Base-by-base conservation (phyloP, 2,329 filamentous ascomycete genomes). In the Ascomycota sp. region DNA sequence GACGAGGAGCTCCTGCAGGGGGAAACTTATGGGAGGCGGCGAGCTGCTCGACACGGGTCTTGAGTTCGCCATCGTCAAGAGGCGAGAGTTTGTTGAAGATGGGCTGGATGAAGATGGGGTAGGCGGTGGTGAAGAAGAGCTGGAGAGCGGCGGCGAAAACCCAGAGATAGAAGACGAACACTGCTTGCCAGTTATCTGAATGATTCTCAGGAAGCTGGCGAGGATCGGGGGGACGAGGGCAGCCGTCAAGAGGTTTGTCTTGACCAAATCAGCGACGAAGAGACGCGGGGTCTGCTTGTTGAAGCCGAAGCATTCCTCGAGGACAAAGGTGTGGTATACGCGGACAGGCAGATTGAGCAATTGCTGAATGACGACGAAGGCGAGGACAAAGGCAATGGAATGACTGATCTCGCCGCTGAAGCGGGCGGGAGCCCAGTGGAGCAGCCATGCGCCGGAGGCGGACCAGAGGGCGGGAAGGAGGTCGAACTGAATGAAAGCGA, bases 81-180 rank as follows among this genome's bases (percentile, higher is more conserved):
- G 89, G 86, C 20, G 85, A 91, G 33, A 98, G 70, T 61, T 94
- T 98, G 66, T 98, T 98, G 69, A 98, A 98, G 42, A 98, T 56
- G 3, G 89, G 89, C 28, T 94, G 67, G 42, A 98, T 95, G 37
- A 77, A 73, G 44, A 93, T 81, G 1, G 89, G 89, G 57, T 94
- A 98, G 49, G 94, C 78, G 27, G 89, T 93, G 45, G 94, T 93
- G 57, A 81, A 85, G 51, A 89, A 86, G 37, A 95, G 65, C 57
- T 95, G 89, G 25, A 98, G 70, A 33, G 69, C 75, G 35, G 92
- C 73, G 41, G 79, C 76, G 46, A 98, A 95, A 35, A 89, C 57
- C 85, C 86, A 98, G 33, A 98, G 71, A 52, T 94, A 98, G 60
- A 91, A 92, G 65, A 95, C 94, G 65, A 98, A n/a, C n/a, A 98